Percentiles rank a stretch among this genome's conserved stretches.
phyloP scores from a whole-genome alignment of 345 rosid genomes.

The Angophora floribunda region DNA sequence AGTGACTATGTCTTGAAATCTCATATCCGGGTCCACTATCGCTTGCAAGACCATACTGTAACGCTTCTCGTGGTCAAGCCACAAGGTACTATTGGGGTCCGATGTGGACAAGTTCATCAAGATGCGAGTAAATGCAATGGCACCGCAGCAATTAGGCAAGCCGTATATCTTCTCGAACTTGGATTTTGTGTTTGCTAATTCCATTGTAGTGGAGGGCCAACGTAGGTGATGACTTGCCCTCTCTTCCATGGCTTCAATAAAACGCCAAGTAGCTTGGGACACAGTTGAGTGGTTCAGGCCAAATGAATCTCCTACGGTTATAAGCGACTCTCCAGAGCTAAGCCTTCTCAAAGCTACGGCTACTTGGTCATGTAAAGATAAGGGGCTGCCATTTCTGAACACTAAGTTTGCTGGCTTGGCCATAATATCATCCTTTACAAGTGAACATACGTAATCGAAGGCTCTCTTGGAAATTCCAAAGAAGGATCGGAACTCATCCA shows the following conservation, averaged over 20 bases:
- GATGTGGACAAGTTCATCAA: slow-evolving; percentile 41
- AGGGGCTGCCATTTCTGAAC: slow-evolving; percentile 30
- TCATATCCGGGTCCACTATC: slow-evolving; percentile 46
- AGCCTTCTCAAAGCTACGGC: slow-evolving; percentile 56
- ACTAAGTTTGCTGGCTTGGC: slow-evolving; percentile 27
- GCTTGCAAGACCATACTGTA: slow-evolving; percentile 61
- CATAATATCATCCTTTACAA: slow-evolving; percentile 36
- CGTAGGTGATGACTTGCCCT: slow-evolving; percentile 39
- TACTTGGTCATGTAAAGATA: slow-evolving; percentile 42
- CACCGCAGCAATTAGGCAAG: slow-evolving; percentile 60
- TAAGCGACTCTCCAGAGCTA: slow-evolving; percentile 45
- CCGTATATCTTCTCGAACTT: slow-evolving; percentile 42
- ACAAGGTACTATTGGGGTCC: slow-evolving; percentile 29
- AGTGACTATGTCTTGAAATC: slow-evolving; percentile 51
- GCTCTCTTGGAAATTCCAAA: slow-evolving; percentile 40
- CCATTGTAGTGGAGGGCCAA: slow-evolving; percentile 42
- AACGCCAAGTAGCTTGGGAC: slow-evolving; percentile 62
- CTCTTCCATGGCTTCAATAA: slow-evolving; percentile 59
- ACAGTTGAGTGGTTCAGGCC: slow-evolving; percentile 55
- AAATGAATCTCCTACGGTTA: slow-evolving; percentile 34
- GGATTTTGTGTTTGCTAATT: slow-evolving; percentile 30
- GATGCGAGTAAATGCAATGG: slow-evolving; percentile 45
- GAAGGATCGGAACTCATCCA: slow-evolving; percentile 24
- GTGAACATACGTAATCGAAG: slow-evolving; percentile 49
- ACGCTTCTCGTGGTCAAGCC: slow-evolving; percentile 50